These are phyloP conservation scores for Lomentospora prolificans DNA, from an alignment of 2,329 filamentous ascomycete genomes.

Conservation along the genomic window DNA sequence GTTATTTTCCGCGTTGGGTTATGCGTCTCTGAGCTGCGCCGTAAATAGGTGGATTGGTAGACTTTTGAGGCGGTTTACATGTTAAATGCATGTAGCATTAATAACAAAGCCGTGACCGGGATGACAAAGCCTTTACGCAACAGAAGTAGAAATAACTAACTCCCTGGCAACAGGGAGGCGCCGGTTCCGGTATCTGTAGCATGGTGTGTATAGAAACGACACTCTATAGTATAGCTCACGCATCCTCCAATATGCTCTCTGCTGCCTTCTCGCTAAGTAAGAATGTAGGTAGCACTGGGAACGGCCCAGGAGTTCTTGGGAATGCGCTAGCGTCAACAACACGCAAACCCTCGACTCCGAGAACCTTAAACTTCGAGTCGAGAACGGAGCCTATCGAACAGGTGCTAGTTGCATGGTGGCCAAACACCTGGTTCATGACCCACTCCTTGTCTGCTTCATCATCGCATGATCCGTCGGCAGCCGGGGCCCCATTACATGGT, in stretches of 20 bases:
- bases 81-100: too few species aligned
- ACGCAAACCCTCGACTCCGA: constrained; percentile 40
- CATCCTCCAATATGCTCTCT: background rate
- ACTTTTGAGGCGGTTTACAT: too few species aligned
- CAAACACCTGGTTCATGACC: background rate
- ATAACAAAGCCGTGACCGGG: too few species aligned
- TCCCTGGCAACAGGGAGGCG: too few species aligned
- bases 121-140: too few species aligned
- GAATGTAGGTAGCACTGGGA: constrained; percentile 37
- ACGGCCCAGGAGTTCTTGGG: constrained; percentile 38
- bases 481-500: background rate
- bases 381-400: constrained; percentile 49
- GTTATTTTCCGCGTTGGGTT: too few species aligned
- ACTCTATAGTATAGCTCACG: background rate
- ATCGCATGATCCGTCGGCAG: background rate
- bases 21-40: too few species aligned
- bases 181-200: too few species aligned
- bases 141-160: too few species aligned
- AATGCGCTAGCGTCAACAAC: constrained; percentile 53
- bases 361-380: constrained; percentile 44
- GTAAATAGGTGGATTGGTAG: too few species aligned
- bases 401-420: constrained; percentile 46
- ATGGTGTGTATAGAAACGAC: too few species aligned
- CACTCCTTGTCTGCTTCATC: constrained; percentile 1
- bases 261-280: constrained; percentile 49